Evolutionary conservation across 139 green algal genomes (phyloP), one percentile per base, ranked within the genome.

Genomic region (Coelastrella sp.): DNA sequence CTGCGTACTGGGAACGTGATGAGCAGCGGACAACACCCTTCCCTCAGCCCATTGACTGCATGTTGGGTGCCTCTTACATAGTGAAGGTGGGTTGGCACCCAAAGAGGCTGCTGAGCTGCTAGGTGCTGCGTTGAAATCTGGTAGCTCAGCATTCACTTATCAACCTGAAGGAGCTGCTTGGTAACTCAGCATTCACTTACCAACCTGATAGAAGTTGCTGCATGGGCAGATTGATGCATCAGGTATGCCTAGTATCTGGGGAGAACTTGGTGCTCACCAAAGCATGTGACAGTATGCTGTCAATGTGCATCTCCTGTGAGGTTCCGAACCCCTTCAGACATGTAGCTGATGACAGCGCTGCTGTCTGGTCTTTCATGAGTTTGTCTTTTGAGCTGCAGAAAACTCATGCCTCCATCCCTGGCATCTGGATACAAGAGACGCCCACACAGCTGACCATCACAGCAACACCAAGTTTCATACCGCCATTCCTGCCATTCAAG

Each of bases 31-130:
- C 93, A 61, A 89, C 93, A 11, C 87, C 91, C 27, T 59, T 73
- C 61, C 93, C 93, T 17, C 89, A 93, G 89, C 93, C 93, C 20
- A 91, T 95, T 8, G 93, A 95, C 79, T n/a, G 91, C 19, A 90
- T 90, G 91, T 74, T 93, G 4, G 49, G 66, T 6, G 78, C 63
- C 12, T 91, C 63, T 84, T 89, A 66, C 8, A 10, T 93, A 56
- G 91, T 84, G 7, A 76, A 76, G n/a, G 63, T 82, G 19, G 82
- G 60, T n/a, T 87, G 78, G 68, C 92, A 94, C 78, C 35, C 35
- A 49, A 87, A 94, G 68, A 92, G 82, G 76, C 92, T 94, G 78
- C 84, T 74, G 91, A 75, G 76, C 92, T 94, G 78, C 84, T 74
- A 27, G 92, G 79, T 63, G 79, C 12, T 17, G 19, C 49, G 0